Evolutionary conservation across 176 grass and related monocot genomes (phyloP), one percentile per base, ranked within the genome.

Genomic region (Thalia dealbata): DNA sequence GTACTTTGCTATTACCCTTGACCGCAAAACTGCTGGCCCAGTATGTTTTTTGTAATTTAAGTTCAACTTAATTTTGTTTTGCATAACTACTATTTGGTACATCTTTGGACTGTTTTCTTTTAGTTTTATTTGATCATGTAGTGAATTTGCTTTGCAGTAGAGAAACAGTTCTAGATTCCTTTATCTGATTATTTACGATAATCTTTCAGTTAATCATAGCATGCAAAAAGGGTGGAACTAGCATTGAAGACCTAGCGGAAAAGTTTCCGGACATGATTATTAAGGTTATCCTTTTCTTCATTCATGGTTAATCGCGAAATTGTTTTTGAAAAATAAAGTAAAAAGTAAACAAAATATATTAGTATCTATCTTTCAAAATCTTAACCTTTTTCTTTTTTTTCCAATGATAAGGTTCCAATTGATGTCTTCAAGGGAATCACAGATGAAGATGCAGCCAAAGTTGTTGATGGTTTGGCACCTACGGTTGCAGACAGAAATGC

Each of bases 1-100:
- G 95, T 99, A 99, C 80, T 99, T 99, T 73, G 90, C 95, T 52
- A 99, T 99, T 71, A 99, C 90, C 64, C 95, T 99, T 75, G 95
- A 99, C 72, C 87, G 95, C 74, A 87, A 77, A 13, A 82, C 85
- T 83, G 85, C 95, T 80, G 95, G 95, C 70, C 90, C 95, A 48
- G 95, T 99, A 95, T 78, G 85, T 86, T 59, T 13, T 13, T 73
- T 6, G 10, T 21, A 61, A 24, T 28, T 19, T 7, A 41, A 67
- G 18, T 8, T 28, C 45, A 12, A 0, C 14, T 43, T 19, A 48
- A 51, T 52, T 67, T 52, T 6, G 21, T 30, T 52, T 27, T 10
- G 11, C 45, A 21, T 35, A 43, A 68, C 65, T 44, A 35, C n/a
- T 68, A 11, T 19, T 44, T 24, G 38, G 8, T 22, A 66, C 27